Evolutionary conservation across 2,329 filamentous ascomycete genomes (phyloP).

Genomic region (Chrysosporium queenslandicum): DNA sequence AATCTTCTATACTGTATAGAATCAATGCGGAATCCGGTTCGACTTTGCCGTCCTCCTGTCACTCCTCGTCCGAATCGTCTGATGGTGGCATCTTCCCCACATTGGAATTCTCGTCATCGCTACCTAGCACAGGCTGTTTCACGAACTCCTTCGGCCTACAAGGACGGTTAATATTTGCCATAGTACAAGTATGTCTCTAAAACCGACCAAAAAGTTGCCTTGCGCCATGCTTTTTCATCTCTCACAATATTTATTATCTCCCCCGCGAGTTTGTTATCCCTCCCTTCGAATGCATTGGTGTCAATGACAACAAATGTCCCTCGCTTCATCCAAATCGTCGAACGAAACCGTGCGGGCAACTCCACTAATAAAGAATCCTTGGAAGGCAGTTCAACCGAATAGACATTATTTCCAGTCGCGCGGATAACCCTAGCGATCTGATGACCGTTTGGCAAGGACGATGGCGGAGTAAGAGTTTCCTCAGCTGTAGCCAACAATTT

Average conservation of each 20-base stretch:
- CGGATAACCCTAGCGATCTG: slow-evolving; percentile 68
- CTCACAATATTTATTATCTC: slow-evolving; percentile 89
- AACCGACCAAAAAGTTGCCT: slow-evolving; percentile 71
- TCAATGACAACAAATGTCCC: slow-evolving; percentile 82
- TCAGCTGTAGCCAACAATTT: slow-evolving; percentile 68
- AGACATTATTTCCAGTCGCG: slow-evolving; percentile 81
- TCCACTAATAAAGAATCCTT: slow-evolving; percentile 62
- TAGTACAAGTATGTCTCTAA: too few relatives aligned
- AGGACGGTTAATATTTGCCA: not conserved
- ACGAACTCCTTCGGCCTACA: slow-evolving; percentile 68
- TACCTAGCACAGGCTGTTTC: slow-evolving; percentile 55
- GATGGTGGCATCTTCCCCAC: slow-evolving; percentile 78
- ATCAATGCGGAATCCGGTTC: too few relatives aligned
- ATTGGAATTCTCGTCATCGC: slow-evolving; percentile 67
- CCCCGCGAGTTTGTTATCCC: slow-evolving; percentile 68
- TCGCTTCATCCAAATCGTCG: slow-evolving; percentile 85
- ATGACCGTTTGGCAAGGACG: slow-evolving; percentile 42
- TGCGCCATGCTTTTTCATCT: slow-evolving; percentile 86
- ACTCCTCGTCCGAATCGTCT: slow-evolving; percentile 46
- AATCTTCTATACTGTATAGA: not conserved
- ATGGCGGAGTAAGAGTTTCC: slow-evolving; percentile 55
- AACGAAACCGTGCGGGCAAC: slow-evolving; percentile 74
- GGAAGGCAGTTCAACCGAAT: slow-evolving; percentile 63
- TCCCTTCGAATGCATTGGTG: slow-evolving; percentile 51
- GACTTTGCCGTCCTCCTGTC: not conserved